Evolutionary conservation across 306 rosid genomes (phyloP).

Genomic region (Comarum palustre): DNA sequence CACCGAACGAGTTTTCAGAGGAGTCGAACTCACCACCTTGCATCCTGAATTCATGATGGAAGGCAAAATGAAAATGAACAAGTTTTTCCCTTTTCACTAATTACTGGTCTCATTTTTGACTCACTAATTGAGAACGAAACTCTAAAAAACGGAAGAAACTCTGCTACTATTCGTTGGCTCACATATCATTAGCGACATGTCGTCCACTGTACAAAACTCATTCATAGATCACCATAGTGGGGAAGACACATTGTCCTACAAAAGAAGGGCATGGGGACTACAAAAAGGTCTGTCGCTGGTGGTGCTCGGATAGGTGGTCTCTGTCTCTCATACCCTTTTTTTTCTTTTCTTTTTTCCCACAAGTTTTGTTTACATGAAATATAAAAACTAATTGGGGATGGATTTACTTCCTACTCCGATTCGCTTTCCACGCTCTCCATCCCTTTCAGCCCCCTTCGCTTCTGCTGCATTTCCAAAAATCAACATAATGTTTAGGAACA

Average conservation of each 20-base stretch:
- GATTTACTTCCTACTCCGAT: slow-evolving; percentile 28
- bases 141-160: too few relatives aligned
- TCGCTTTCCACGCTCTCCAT: slow-evolving; percentile 50
- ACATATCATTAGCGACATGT: slow-evolving; percentile 6
- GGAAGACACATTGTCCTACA: background rate
- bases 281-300: too few relatives aligned
- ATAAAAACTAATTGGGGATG: background rate
- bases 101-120: too few relatives aligned
- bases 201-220: slow-evolving; percentile 7
- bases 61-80: too few relatives aligned
- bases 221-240: background rate
- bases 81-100: too few relatives aligned
- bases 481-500: background rate
- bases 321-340: background rate
- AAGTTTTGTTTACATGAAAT: background rate
- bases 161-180: background rate
- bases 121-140: too few relatives aligned
- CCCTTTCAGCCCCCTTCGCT: slow-evolving; percentile 67
- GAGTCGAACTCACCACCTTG: too few relatives aligned
- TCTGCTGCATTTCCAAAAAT: slow-evolving; percentile 52
- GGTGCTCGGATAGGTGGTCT: too few relatives aligned
- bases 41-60: too few relatives aligned
- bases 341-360: background rate
- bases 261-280: slow-evolving; percentile 13
- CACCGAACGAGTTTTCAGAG: background rate